A percentile compares a stretch with the other conserved stretches of the same genome.
Evolutionary conservation across 441 rosid species (phyloP).

Genomic region (Melastoma candidum): DNA sequence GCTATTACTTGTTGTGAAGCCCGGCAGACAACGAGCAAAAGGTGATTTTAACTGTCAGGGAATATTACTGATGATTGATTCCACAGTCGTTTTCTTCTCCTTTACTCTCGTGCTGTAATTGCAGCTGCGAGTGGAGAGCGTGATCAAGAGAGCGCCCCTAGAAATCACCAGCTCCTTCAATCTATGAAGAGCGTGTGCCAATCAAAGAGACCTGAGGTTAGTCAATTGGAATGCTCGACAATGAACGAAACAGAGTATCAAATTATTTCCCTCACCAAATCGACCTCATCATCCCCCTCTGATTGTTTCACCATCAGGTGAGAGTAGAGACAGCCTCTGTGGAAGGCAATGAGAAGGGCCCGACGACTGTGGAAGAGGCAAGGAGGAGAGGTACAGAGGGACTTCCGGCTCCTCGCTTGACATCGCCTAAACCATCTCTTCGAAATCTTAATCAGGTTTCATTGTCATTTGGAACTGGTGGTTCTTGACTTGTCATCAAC

Average conservation of each 20-base stretch:
- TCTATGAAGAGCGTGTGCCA: constrained; percentile 53
- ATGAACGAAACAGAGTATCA: not conserved
- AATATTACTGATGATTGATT: not conserved
- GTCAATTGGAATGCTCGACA: not conserved
- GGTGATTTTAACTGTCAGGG: not conserved
- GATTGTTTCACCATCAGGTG: constrained; percentile 25
- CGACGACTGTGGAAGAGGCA: constrained; percentile 70
- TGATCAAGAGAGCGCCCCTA: constrained; percentile 33
- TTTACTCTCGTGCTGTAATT: not conserved
- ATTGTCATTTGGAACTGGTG: no score
- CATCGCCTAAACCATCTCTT: no score
- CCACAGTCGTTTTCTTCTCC: not conserved
- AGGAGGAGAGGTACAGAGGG: constrained; percentile 62
- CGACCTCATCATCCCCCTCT: not conserved
- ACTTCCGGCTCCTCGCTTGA: constrained; percentile 89
- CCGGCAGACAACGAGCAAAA: constrained; percentile 36
- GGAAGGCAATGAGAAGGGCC: constrained; percentile 78
- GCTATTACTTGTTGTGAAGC: constrained; percentile 53
- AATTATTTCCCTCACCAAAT: not conserved
- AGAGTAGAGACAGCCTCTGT: constrained; percentile 48
- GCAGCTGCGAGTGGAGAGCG: constrained; percentile 37
- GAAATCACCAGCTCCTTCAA: constrained; percentile 36
- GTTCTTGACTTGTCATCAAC: no score
- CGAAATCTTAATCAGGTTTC: no score
- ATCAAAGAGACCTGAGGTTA: constrained; percentile 71